Evolutionary conservation across 2,329 filamentous ascomycete species (phyloP), one percentile per base, ranked within the genome.

Genomic region (Boeremia exigua): DNA sequence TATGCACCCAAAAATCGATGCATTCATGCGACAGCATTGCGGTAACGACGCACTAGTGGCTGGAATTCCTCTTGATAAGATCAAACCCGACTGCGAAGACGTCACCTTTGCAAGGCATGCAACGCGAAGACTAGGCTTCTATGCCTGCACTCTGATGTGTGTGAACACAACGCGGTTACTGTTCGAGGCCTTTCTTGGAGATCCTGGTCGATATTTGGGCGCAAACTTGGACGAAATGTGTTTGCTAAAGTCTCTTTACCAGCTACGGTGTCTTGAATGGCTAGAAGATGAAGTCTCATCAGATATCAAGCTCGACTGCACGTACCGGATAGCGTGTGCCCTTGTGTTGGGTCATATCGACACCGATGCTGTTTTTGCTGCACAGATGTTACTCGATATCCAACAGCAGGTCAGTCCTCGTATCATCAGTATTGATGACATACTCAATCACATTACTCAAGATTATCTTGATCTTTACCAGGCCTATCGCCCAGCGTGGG

Each of bases 301-400:
- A 4, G 27, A 25, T 3, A 19, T 45, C 27, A 48, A 29, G 23
- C 7, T 2, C 0, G 54, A 56, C n/a, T 39, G 17, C 19, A 52
- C 44, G 44, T 45, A 38, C 10, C 4, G 4, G 2, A 25, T 32
- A 39, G 33, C 38, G 19, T 3, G 4, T 3, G 1, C 25, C 33
- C 32, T 56, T 4, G 32, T 48, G 10, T 4, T 6, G 28, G 52
- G 37, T 17, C 33, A 15, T 7, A 46, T 44, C 23, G 53, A 49
- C 2, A 28, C 27, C 17, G 33, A 48, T 4, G 38, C 36, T 10
- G 51, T 61, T 6, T 55, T 61, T 38, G 56, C 58, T 10, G 49
- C 58, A 7, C 59, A 63, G 27, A 55, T 59, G n/a, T 27, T 63
- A 15, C 42, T 15, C 15, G 61, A 63, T 19, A 61, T 50, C 6